A percentile compares a stretch with the other conserved stretches of the same genome.
phyloP scores from a whole-genome alignment of 1,284 basidiomycete species.

The Rhodofomes roseus region DNA sequence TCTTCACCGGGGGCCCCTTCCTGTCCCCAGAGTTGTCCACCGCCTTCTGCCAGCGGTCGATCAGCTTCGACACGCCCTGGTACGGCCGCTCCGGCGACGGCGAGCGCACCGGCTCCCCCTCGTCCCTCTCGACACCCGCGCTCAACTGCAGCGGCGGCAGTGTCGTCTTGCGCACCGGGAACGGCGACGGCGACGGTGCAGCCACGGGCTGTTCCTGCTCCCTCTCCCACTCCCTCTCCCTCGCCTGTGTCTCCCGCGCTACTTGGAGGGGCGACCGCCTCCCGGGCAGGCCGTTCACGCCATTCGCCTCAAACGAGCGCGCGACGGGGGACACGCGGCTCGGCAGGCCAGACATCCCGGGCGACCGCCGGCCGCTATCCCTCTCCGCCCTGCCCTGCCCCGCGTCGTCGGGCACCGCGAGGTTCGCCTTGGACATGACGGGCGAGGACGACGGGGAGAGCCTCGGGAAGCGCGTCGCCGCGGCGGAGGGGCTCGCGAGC shows the following conservation, averaged over 20 bases:
- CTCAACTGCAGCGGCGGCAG: neutral
- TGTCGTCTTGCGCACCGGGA: constrained; percentile 8
- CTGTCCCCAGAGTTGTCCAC: constrained; percentile 51
- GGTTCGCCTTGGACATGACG: constrained; percentile 18
- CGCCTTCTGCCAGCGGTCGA: constrained; percentile 81
- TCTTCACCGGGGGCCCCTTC: constrained; percentile 14
- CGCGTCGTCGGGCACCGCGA: constrained; percentile 23
- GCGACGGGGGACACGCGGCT: constrained; percentile 23
- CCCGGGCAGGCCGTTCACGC: constrained; percentile 19
- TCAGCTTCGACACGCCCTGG: constrained; percentile 75
- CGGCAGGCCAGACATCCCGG: constrained; percentile 13
- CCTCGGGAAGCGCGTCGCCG: constrained; percentile 29
- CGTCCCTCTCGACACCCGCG: constrained; percentile 3
- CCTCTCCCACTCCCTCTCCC: neutral
- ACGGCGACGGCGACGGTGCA: constrained; percentile 2
- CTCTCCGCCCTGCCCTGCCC: constrained; percentile 14
- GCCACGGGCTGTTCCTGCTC: constrained; percentile 2
- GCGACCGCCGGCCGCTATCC: constrained; percentile 24
- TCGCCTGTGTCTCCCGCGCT: constrained; percentile 6
- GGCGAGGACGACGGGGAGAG: constrained; percentile 28
- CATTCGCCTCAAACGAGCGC: constrained; percentile 10
- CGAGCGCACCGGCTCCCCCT: constrained; percentile 31
- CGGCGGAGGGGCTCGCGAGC: constrained; percentile 23
- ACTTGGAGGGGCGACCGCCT: constrained; percentile 24
- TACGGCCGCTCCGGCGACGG: constrained; percentile 73